Evolutionary conservation across 208 protist genomes (phyloP).

Genomic region (Trypanosoma melophagium): DNA sequence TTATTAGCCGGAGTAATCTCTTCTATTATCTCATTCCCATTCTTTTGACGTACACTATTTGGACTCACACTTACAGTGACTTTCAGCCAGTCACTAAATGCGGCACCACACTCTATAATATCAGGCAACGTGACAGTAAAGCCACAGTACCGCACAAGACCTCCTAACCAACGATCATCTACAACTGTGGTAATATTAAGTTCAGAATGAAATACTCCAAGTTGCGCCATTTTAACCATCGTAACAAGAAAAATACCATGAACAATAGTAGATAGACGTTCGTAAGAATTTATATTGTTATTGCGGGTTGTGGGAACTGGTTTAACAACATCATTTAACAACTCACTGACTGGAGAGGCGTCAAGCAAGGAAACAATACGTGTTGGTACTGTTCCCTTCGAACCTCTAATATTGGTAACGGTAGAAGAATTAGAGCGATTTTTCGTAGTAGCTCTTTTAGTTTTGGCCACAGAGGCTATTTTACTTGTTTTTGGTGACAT

Average conservation of each 20-base stretch:
- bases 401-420: not conserved
- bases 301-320: not conserved
- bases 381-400: not conserved
- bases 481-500: conserved; percentile 7
- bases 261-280: conserved; percentile 48
- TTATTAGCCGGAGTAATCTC: not conserved
- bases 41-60: not conserved
- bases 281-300: not conserved
- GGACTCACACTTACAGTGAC: conserved; percentile 32
- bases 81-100: conserved; percentile 49
- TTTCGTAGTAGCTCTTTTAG: conserved; percentile 2
- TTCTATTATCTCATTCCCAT: not conserved
- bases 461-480: not conserved
- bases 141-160: conserved; percentile 57
- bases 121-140: conserved; percentile 56
- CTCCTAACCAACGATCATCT: conserved; percentile 58
- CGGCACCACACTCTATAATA: conserved; percentile 53
- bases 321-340: not conserved
- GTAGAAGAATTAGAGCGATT: not conserved
- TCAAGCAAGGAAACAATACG: not conserved
- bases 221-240: conserved; percentile 67
- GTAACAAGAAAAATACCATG: conserved; percentile 75
- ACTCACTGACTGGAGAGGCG: conserved; percentile 2
- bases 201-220: conserved; percentile 26
- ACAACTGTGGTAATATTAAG: conserved; percentile 17